Evolutionary conservation across 345 rosid genomes (phyloP), one percentile per base, ranked within the genome.

Genomic region (Salix udensis): DNA sequence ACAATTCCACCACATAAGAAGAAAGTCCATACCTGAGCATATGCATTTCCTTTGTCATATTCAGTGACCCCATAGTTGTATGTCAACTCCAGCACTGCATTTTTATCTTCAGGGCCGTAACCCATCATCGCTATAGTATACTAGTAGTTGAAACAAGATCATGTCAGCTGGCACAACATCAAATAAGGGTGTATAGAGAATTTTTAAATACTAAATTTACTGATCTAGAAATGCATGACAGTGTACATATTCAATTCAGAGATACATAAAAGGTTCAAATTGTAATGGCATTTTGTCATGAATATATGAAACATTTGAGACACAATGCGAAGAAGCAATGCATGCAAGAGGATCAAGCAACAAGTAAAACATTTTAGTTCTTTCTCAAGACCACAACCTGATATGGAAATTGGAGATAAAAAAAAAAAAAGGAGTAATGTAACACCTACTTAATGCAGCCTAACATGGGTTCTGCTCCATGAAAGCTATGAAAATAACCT

Each of bases 91-190:
- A 95, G 82, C 68, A 94, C 97, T 16, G 87, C 84, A 82, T 14
- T 84, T 86, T 90, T 92, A 74, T 94, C 97, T 88, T 95, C 98
- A 80, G 97, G 94, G 74, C 97, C 98, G 70, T 93, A 95, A 42
- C 93, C 98, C 97, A 95, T 86, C 91, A 91, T 90, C 2, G 98
- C 97, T 82, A 88, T 82, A 14, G 91, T 88, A 82, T 90, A 94
- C 98, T 94, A 74, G 68, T 42, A 72, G 28, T 18, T 28, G 53
- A 46, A 24, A 73, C 13, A 40, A 34, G 75, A 72, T 70, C 62
- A 44, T 19, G 52, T 74, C 76, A 77, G 77, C 26, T 44, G 34
- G 23, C 34, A 74, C 14, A 12, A 71, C 39, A 4, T 28, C 71
- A 21, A 34, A 75, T n/a, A 62, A 60, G 53, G 10, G 36, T 6